Evolutionary conservation across 129 eudicot species (phyloP).

Genomic region (Arctium minus): DNA sequence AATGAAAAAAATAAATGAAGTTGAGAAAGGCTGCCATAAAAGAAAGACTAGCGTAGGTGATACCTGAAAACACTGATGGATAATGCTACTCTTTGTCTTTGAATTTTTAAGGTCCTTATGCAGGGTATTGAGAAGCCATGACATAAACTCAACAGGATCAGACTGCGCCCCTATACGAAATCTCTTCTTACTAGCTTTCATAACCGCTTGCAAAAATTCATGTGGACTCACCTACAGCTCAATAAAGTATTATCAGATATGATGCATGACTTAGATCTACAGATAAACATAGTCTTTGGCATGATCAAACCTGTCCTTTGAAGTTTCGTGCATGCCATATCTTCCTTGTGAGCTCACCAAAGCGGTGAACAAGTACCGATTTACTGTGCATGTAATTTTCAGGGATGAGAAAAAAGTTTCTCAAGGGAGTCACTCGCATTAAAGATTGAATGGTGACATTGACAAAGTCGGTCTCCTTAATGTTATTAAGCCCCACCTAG

Average conservation of each 20-base stretch:
- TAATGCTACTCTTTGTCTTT: constrained; percentile 61
- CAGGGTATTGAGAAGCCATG: constrained; percentile 89
- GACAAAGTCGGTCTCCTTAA: constrained; percentile 88
- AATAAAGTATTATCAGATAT: not conserved
- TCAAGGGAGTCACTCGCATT: constrained; percentile 94
- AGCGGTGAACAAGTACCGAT: constrained; percentile 87
- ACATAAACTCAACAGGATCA: constrained; percentile 93
- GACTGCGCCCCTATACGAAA: constrained; percentile 87
- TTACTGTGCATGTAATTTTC: constrained; percentile 76
- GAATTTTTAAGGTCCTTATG: constrained; percentile 73
- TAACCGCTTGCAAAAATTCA: constrained; percentile 95
- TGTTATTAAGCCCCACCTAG: constrained; percentile 95
- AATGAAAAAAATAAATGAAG: not conserved
- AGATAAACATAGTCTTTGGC: not conserved
- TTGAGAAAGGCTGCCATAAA: not conserved
- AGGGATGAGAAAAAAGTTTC: constrained; percentile 93
- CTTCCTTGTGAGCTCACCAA: constrained; percentile 98
- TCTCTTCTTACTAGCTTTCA: constrained; percentile 86
- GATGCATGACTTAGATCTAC: not conserved
- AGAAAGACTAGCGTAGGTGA: not conserved
- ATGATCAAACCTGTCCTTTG: constrained; percentile 78
- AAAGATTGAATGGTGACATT: constrained; percentile 90
- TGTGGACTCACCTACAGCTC: constrained; percentile 87
- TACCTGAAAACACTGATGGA: constrained; percentile 93
- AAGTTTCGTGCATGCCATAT: constrained; percentile 96